Conservation (phyloP, 2,329 filamentous ascomycete species). For the Arthrinium phaeospermum region DNA sequence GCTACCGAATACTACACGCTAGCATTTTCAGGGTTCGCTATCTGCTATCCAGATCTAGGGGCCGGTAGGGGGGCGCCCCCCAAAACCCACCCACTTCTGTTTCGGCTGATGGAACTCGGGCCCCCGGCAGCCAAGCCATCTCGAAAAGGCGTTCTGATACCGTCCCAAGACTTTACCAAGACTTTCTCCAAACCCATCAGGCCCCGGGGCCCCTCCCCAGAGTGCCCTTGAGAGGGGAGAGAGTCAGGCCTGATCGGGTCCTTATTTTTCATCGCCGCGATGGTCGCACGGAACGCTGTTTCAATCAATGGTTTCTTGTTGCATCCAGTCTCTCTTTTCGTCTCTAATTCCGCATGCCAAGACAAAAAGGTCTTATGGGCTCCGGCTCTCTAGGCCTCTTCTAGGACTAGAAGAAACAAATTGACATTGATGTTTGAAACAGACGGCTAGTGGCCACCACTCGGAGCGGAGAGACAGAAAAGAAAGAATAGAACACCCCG, state of each 20-base stretch:
- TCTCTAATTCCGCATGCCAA: slow-evolving; percentile 10
- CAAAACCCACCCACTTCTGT: slow-evolving; percentile 2
- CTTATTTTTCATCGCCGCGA: slow-evolving; percentile 2
- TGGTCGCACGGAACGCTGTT: slow-evolving; percentile 18
- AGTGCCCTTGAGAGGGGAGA: background rate
- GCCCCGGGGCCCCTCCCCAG: background rate
- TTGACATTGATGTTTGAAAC: slow-evolving; percentile 12
- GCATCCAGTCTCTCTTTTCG: background rate
- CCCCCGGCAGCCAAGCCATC: slow-evolving; percentile 18
- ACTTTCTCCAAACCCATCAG: slow-evolving; percentile 5
- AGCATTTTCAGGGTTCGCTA: background rate
- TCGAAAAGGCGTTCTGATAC: slow-evolving; percentile 16
- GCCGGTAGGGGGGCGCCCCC: background rate
- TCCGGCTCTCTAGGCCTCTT: slow-evolving; percentile 3
- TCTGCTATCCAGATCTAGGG: background rate
- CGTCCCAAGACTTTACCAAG: slow-evolving; percentile 21
- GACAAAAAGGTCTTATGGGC: background rate
- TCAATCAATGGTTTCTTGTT: slow-evolving; percentile 17
- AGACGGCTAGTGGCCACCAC: background rate
- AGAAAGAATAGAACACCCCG: slow-evolving; percentile 1
- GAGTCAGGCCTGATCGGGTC: background rate
- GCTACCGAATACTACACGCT: slow-evolving; percentile 9
- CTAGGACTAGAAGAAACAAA: slow-evolving; percentile 4
- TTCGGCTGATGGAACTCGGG: slow-evolving; percentile 17
- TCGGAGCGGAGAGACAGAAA: background rate